Conservation (phyloP, 306 rosid genomes). For the Malus orientalis region DNA sequence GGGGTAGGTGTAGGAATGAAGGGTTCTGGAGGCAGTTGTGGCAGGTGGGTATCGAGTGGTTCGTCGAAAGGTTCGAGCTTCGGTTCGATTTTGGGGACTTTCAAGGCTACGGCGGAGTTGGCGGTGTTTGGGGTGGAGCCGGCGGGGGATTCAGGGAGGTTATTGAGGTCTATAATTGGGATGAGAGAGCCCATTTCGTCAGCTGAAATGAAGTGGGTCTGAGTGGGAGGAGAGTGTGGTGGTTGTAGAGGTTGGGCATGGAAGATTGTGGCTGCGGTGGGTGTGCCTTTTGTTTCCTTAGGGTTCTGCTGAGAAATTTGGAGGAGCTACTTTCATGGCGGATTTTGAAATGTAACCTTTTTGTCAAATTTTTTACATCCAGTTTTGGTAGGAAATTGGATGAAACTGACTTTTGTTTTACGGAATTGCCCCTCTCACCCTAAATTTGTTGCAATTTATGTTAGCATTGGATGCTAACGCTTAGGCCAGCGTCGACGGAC, state of each 20-base stretch:
- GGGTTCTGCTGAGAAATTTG: slow-evolving; percentile 13
- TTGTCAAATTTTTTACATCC: background rate
- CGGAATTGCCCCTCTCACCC: background rate
- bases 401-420: background rate
- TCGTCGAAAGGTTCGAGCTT: slow-evolving; percentile 68
- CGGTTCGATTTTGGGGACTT: slow-evolving; percentile 52
- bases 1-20: slow-evolving; percentile 20
- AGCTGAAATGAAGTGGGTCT: background rate
- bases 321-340: slow-evolving; percentile 28
- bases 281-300: background rate
- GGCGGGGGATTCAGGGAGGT: slow-evolving; percentile 35
- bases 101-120: slow-evolving; percentile 1
- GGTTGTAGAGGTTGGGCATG: slow-evolving; percentile 15
- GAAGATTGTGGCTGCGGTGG: background rate
- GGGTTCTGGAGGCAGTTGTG: slow-evolving; percentile 4
- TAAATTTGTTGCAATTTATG: background rate
- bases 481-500: background rate
- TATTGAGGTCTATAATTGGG: slow-evolving; percentile 49
- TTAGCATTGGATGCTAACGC: background rate
- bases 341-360: background rate
- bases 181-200: slow-evolving; percentile 43
- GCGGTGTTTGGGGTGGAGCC: slow-evolving; percentile 6
- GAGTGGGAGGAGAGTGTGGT: background rate
- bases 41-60: slow-evolving; percentile 8
- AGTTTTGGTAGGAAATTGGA: background rate